Conservation (phyloP, 345 rosid species). For the Hibiscus tridactylites region DNA sequence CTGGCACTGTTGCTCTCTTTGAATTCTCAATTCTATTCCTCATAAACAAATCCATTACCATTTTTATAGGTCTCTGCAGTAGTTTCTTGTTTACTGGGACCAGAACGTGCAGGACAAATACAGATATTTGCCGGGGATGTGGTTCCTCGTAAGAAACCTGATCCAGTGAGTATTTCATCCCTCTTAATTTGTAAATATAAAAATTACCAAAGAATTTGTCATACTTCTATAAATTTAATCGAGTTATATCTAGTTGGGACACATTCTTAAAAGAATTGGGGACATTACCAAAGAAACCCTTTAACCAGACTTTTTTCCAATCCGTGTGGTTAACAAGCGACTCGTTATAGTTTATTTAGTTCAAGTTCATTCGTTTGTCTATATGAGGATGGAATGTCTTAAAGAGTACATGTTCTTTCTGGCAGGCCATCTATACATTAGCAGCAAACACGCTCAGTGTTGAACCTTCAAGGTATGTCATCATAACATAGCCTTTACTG, state of each 20-base stretch:
- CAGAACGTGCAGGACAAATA: slow-evolving; percentile 75
- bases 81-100: slow-evolving; percentile 85
- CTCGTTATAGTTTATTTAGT: not conserved
- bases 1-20: not conserved
- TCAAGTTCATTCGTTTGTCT: not conserved
- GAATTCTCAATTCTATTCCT: slow-evolving; percentile 6
- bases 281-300: not conserved
- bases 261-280: not conserved
- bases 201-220: not conserved
- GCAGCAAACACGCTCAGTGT: slow-evolving; percentile 87
- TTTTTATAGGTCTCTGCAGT: slow-evolving; percentile 75
- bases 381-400: not conserved
- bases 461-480: slow-evolving; percentile 70
- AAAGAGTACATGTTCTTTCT: slow-evolving; percentile 7
- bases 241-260: not conserved
- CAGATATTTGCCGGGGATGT: slow-evolving; percentile 92
- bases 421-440: slow-evolving; percentile 75
- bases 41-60: not conserved
- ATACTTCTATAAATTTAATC: not conserved
- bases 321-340: too few species aligned
- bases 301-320: too few species aligned
- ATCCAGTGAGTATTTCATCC: slow-evolving; percentile 42
- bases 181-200: not conserved
- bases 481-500: not conserved
- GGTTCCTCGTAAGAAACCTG: slow-evolving; percentile 88